Evolutionary conservation across 257 asterid genomes (phyloP).

Genomic region (Euphrasia confusa): DNA sequence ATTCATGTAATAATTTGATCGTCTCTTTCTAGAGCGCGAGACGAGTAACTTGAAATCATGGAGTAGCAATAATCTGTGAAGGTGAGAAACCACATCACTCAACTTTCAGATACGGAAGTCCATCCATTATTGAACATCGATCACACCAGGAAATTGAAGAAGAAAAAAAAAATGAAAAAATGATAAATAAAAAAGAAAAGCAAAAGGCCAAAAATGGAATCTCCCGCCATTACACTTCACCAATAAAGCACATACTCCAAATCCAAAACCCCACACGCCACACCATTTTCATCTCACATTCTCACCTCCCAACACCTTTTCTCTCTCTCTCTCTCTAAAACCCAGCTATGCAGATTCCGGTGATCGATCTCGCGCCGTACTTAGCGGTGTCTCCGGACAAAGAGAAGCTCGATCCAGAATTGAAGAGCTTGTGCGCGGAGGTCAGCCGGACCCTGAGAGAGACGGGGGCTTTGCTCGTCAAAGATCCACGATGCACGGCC

Average conservation of each 20-base stretch:
- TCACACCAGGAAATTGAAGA: no score
- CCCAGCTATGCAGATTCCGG: constrained; percentile 56
- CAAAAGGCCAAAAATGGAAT: constrained; percentile 2
- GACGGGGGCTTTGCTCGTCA: constrained; percentile 87
- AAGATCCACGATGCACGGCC: constrained; percentile 88
- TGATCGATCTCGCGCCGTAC: constrained; percentile 77
- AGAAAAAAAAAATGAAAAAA: no score
- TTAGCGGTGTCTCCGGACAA: constrained; percentile 33
- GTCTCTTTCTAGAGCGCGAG: no score
- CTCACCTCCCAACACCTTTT: not conserved
- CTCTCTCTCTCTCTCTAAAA: constrained; percentile 21
- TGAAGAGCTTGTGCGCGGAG: constrained; percentile 57
- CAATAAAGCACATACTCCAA: constrained; percentile 1
- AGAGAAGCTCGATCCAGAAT: constrained; percentile 35
- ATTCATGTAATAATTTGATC: no score
- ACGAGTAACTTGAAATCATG: no score
- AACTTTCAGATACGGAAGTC: no score
- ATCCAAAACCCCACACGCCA: constrained; percentile 15
- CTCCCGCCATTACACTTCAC: constrained; percentile 35
- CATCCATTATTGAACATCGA: no score
- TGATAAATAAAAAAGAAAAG: no score
- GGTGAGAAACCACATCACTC: no score
- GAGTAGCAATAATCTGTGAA: no score
- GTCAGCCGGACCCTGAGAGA: constrained; percentile 87
- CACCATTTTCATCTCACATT: not conserved